A percentile compares a stretch with the other conserved stretches of the same genome.
phyloP scores from a whole-genome alignment of 75 land plant species.

The Adiantum capillusveneris region DNA sequence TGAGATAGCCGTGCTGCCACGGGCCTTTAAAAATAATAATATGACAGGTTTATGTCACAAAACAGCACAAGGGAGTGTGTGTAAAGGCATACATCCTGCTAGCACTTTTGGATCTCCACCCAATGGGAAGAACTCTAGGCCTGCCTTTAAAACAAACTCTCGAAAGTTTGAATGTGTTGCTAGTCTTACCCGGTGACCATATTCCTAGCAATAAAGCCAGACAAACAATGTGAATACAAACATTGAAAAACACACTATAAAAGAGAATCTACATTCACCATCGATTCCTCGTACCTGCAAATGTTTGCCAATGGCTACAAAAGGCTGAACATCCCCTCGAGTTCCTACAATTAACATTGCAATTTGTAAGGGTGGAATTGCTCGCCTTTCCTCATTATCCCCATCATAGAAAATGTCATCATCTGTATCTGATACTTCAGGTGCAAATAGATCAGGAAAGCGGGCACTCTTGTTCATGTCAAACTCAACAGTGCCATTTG shows the following conservation, averaged over 20 bases:
- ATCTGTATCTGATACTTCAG: constrained; percentile 12
- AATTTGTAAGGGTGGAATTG: constrained; percentile 67
- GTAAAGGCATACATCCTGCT: constrained; percentile 68
- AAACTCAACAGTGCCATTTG: constrained; percentile 87
- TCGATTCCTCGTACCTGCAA: constrained; percentile 88
- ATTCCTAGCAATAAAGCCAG: constrained; percentile 53
- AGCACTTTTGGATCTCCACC: constrained; percentile 97
- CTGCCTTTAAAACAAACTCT: constrained; percentile 84
- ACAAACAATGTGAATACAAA: too few relatives aligned
- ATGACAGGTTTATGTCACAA: too few relatives aligned
- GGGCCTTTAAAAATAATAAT: too few relatives aligned
- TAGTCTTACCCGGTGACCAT: constrained; percentile 94
- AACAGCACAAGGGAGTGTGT: too few relatives aligned
- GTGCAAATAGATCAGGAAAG: constrained; percentile 20
- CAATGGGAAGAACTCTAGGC: constrained; percentile 92
- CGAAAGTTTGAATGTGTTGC: constrained; percentile 95
- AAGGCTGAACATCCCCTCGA: constrained; percentile 97
- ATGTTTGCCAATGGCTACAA: constrained; percentile 87
- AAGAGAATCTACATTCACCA: too few relatives aligned
- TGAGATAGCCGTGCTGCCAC: too few relatives aligned
- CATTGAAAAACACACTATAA: too few relatives aligned
- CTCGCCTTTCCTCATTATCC: constrained; percentile 16
- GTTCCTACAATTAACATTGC: constrained; percentile 98
- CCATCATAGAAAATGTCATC: constrained; percentile 36
- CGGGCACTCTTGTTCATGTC: constrained; percentile 56